Evolutionary conservation across 129 eudicot genomes (phyloP), one percentile per base, ranked within the genome.

Genomic region (Tanacetum coccineum): DNA sequence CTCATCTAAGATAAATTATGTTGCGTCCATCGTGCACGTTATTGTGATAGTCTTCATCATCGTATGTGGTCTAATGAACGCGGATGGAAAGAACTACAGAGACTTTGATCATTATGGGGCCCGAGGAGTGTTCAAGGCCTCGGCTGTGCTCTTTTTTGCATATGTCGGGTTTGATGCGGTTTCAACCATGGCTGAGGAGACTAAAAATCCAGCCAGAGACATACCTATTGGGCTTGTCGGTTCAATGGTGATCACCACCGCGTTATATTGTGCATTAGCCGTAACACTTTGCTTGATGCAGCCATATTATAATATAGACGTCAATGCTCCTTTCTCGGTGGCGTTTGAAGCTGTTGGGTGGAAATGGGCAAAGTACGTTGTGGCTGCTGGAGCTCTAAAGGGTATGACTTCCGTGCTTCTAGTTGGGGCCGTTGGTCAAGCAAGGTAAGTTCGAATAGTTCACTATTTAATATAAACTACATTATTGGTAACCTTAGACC

Each of bases 151-250:
- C 7, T 91, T 87, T 59, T 91, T 91, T 32, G 95, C 95, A 0
- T 90, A 84, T 67, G 84, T 84, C 8, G 97, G 97, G 64, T 90
- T 90, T 64, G 97, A 91, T 68, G 91, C 89, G 0, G 95, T 91
- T 25, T 54, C 97, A 21, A 91, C 97, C 13, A 77, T 91, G 95
- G 97, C 95, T 0, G 97, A 91, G 79, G 97, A 91, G 79, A 87
- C 93, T 5, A 85, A 91, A 78, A 83, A 91, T 64, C 97, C 97
- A 2, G 83, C 78, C 3, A 71, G 62, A 55, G 97, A 90, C 57
- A 90, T 90, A 32, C 97, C 97, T 13, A 82, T 90, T 2, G 97
- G 97, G 2, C 88, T 90, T 4, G 84, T 90, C 0, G 95, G 97
- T 1, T 90, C 95, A 0, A 90, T 90, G 89, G 80, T 80, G 26